Base-by-base conservation (phyloP, 2,329 filamentous ascomycete genomes). In the Verticillium alfalfae region DNA sequence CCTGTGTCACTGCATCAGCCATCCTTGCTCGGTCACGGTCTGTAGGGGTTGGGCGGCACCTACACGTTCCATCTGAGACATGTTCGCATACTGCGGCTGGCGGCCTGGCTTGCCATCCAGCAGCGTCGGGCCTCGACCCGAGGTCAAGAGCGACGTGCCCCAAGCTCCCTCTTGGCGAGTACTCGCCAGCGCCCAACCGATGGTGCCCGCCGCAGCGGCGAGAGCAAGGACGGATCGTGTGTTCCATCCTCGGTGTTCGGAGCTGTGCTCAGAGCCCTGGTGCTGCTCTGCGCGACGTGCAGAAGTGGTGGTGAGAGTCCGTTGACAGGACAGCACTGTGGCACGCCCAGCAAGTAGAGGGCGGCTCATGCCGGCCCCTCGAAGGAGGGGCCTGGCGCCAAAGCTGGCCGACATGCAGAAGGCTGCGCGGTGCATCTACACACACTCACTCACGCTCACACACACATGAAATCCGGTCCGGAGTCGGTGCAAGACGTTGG, bases 1-100 rank as follows among this genome's bases (percentile, higher is more conserved):
- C 84, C 85, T 87, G 41, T 15, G 16, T n/a, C 7, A 52, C n/a
- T 9, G 22, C 22, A 8, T 52, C 45, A 52, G 45, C 26, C 26
- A 31, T 31, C 26, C 26, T 22, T 8, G 18, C 18, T 18, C 10
- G 18, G 3, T 18, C 8, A 31, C 18, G 13, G 13, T 8, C 10
- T 26, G 18, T 12, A 10, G 9, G n/a, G 4, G 9, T 10, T 8
- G 39, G 9, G n/a, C n/a, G 15, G 31, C 15, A 56, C 54, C 7
- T 56, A 56, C 54, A 16, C 26, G 54, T 56, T 56, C 54, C 54
- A 56, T 56, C 34, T 56, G 26, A 34, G 54, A 36, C 54, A 56
- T 36, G 54, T 3, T 56, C 16, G 54, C 54, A 15, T 56, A 56
- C 54, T 36, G 54, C 34, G 54, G 54, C 13, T 56, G 54, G 45